Conservation (phyloP, 768 basidiomycete genomes). For the Lentinula aciculospora region DNA sequence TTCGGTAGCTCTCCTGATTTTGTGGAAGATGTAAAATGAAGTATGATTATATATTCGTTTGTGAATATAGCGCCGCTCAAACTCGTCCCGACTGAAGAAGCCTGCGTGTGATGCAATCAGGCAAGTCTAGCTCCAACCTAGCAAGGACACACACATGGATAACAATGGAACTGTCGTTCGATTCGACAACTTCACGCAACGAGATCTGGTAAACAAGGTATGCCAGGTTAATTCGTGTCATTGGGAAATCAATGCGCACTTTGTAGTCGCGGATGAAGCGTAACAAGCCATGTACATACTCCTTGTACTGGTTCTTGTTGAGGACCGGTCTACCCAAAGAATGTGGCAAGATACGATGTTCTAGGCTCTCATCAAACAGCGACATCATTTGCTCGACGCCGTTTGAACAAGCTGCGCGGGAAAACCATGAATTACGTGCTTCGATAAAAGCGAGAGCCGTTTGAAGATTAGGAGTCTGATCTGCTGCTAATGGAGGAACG, state of each 20-base stretch:
- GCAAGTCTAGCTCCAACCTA: neutral
- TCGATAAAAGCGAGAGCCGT: slow-evolving; percentile 27
- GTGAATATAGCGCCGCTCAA: slow-evolving; percentile 14
- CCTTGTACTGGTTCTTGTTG: slow-evolving; percentile 26
- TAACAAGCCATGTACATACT: slow-evolving; percentile 23
- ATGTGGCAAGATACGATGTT: slow-evolving; percentile 29
- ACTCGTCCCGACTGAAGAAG: slow-evolving; percentile 20
- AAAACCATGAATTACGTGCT: slow-evolving; percentile 23
- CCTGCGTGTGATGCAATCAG: slow-evolving; percentile 13
- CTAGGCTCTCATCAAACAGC: slow-evolving; percentile 26
- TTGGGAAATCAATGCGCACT: slow-evolving; percentile 16
- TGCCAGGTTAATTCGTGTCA: neutral
- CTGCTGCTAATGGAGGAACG: slow-evolving; percentile 18
- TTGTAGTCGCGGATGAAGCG: slow-evolving; percentile 21
- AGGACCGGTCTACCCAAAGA: slow-evolving; percentile 28
- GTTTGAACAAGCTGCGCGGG: neutral
- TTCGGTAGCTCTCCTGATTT: slow-evolving; percentile 16
- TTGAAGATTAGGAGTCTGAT: slow-evolving; percentile 27
- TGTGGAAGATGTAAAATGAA: slow-evolving; percentile 15
- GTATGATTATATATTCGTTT: slow-evolving; percentile 14
- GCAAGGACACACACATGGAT: slow-evolving; percentile 21
- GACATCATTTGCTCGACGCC: slow-evolving; percentile 21
- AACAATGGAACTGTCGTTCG: slow-evolving; percentile 20
- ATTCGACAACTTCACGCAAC: slow-evolving; percentile 27
- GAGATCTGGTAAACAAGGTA: slow-evolving; percentile 15